phyloP scores from a whole-genome alignment of 352 stramenopile genomes.

The Pythium coloratum region DNA sequence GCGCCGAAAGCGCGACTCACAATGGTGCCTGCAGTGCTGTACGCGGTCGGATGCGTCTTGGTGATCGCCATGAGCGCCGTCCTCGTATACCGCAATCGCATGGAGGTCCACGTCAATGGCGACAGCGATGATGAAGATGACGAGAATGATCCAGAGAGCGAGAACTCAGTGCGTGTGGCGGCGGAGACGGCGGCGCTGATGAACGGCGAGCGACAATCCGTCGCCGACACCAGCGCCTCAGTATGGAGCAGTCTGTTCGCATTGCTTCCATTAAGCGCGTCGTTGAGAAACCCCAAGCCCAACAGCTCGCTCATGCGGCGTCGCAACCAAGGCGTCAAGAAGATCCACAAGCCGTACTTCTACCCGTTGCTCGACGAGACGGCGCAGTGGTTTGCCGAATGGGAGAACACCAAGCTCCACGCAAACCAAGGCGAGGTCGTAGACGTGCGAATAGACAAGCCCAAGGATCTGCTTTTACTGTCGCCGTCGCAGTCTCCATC shows the following conservation, averaged over 20 bases:
- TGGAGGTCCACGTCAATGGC: conserved; percentile 2
- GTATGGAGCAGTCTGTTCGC: neutral
- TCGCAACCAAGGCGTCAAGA: conserved; percentile 25
- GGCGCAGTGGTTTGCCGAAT: conserved; percentile 42
- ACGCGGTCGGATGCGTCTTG: conserved; percentile 6
- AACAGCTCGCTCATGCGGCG: conserved; percentile 17
- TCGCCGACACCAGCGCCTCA: neutral
- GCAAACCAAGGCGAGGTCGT: neutral
- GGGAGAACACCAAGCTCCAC: conserved; percentile 31
- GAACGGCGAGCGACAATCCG: conserved; percentile 2
- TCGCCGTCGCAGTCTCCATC: neutral
- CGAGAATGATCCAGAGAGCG: conserved; percentile 10
- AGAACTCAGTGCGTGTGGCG: neutral
- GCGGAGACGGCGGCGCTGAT: conserved; percentile 19
- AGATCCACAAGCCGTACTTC: conserved; percentile 58
- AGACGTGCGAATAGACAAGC: conserved; percentile 27
- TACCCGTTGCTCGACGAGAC: conserved; percentile 65
- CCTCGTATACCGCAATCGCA: conserved; percentile 10
- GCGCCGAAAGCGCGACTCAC: neutral
- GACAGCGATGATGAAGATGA: conserved; percentile 28
- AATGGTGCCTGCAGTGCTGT: conserved; percentile 16
- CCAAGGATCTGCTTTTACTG: neutral
- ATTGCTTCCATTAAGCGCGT: neutral
- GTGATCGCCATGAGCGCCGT: neutral
- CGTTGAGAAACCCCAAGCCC: neutral